Evolutionary conservation across 2,329 filamentous ascomycete species (phyloP).

Genomic region (Sporothrix humicola): DNA sequence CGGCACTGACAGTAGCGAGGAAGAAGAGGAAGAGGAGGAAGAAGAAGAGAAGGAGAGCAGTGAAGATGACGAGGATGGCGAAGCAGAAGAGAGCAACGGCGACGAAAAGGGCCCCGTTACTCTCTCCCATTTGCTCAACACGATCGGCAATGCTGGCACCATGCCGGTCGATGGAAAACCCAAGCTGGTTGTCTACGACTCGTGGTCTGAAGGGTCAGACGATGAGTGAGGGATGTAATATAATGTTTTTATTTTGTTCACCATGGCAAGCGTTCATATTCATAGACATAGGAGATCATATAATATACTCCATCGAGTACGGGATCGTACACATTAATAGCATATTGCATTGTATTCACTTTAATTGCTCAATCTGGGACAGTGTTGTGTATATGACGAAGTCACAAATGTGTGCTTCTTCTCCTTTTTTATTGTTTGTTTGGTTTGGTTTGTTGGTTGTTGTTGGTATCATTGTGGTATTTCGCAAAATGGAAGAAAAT

Average conservation of each 20-base stretch:
- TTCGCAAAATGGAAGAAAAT: neutral
- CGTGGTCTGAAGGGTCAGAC: constrained; percentile 39
- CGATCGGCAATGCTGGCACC: neutral
- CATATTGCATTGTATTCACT: neutral
- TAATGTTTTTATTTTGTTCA: neutral
- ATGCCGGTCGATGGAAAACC: neutral
- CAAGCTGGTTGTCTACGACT: constrained; percentile 39
- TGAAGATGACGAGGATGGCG: neutral
- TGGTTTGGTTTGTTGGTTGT: neutral
- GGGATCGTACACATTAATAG: no score
- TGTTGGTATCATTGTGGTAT: constrained; percentile 18
- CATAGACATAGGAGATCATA: no score
- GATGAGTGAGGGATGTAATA: constrained; percentile 26
- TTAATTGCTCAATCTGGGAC: neutral
- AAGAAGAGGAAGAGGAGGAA: neutral
- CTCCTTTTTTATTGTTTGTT: constrained; percentile 15
- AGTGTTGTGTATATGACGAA: constrained; percentile 15
- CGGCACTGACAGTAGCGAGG: constrained; percentile 31
- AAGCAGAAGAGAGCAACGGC: neutral
- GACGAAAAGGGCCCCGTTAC: neutral
- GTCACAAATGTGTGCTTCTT: constrained; percentile 20
- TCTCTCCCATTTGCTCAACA: neutral
- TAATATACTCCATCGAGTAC: no score
- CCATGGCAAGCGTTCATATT: neutral
- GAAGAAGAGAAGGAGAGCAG: neutral